phyloP scores from a whole-genome alignment of 176 grass and related monocot species.

The Oryza nivara region DNA sequence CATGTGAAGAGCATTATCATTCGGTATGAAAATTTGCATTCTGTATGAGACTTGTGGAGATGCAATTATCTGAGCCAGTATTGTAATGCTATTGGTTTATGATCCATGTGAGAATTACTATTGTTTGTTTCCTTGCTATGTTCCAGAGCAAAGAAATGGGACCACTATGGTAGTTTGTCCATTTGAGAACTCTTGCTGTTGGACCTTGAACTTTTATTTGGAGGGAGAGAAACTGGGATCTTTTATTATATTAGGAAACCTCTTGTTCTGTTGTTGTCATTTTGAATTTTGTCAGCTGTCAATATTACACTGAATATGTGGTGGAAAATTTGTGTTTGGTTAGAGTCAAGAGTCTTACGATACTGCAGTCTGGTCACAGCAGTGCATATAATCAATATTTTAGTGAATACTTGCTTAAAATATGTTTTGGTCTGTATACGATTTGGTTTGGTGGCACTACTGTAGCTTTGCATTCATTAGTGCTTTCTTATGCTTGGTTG shows the following conservation, averaged over 20 bases:
- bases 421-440: not conserved
- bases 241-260: constrained; percentile 1
- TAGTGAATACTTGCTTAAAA: not conserved
- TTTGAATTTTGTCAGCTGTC: not conserved
- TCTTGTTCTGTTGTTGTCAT: constrained; percentile 12
- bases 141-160: not conserved
- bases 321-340: not conserved
- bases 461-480: not conserved
- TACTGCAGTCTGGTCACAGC: not conserved
- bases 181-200: not conserved
- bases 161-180: not conserved
- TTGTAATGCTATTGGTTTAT: constrained; percentile 5
- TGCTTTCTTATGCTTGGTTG: not conserved
- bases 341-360: not conserved
- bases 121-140: not conserved
- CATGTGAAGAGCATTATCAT: not conserved
- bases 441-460: not conserved
- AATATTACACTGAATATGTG: constrained; percentile 14
- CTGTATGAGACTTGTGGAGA: not conserved
- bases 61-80: not conserved
- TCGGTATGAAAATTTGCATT: constrained; percentile 16
- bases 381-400: constrained; percentile 1
- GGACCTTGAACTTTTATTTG: not conserved
- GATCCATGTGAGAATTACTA: constrained; percentile 14
- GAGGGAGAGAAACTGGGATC: constrained; percentile 26